Evolutionary conservation across 192 early-diverging fungal genomes (phyloP), one percentile per base, ranked within the genome.

Genomic region (Rhizophagus clarus): DNA sequence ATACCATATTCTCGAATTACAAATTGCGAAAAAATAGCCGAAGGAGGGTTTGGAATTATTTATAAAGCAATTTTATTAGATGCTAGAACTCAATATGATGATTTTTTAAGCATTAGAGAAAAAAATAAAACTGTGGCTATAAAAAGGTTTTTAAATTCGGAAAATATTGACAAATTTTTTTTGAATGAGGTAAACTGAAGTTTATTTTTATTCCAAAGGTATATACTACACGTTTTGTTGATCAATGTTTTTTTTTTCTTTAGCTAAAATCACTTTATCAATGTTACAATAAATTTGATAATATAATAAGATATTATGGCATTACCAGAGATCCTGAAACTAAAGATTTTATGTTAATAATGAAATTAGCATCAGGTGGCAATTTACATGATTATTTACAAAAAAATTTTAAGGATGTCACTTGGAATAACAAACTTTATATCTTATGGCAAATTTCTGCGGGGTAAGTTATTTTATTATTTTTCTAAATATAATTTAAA

Each of bases 131-230:
- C 10, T 1, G 11, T 71, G n/a, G 69, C 34, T 5, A 34, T 71
- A 22, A 71, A 71, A 71, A 34, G 14, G 8, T 20, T 56, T 56
- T 56, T 56, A 56, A 56, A 56, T 2, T 56, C 51, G 20, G 3
- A 20, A 20, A 22, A 71, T 29, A 71, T 71, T 1, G 40, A 1
- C 8, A 37, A 71, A 71, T 28, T 45, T 17, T 71, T 29, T 14
- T 37, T 71, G 42, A 71, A 71, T 20, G 69, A 71, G 69, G 34
- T 71, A 70, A n/a, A n/a, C n/a, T 32, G 32, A 32, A 32, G 32
- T 40, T 17, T 20, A 20, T 20, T 20, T 20, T 20, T 20, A 56
- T 20, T 14, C 15, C 1, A n/a, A n/a, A n/a, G n/a, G n/a, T 47
- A 11, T 10, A 47, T 10, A 15, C 12, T 49, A 49, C 45, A 49